phyloP scores from a whole-genome alignment of 495 filamentous ascomycete species.

The Parathielavia appendiculata region DNA sequence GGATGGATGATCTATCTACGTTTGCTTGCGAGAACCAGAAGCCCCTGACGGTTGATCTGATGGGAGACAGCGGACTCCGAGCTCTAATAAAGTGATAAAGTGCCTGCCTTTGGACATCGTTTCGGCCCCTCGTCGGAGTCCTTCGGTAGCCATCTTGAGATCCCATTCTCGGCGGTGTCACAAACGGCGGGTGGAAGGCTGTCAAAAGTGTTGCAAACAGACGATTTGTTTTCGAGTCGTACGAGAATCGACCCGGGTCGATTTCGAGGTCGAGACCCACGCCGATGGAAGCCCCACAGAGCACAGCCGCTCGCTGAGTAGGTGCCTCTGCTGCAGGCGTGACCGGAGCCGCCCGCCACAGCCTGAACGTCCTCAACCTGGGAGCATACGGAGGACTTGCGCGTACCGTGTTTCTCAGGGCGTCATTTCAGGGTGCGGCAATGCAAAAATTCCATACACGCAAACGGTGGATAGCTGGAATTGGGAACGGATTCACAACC shows the following conservation, averaged over 20 bases:
- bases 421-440: too few species aligned
- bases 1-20: too few species aligned
- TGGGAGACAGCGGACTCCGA: slow-evolving; percentile 5
- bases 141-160: slow-evolving; percentile 9
- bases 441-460: too few species aligned
- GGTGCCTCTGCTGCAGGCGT: background rate
- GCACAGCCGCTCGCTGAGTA: background rate
- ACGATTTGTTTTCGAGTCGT: slow-evolving; percentile 26
- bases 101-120: too few species aligned
- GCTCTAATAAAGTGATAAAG: slow-evolving; percentile 13
- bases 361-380: background rate
- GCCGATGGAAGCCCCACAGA: background rate
- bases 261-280: slow-evolving; percentile 14
- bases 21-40: slow-evolving; percentile 9
- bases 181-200: slow-evolving; percentile 10
- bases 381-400: too few species aligned
- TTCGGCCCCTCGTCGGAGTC: slow-evolving; percentile 2
- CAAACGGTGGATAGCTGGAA: too few species aligned
- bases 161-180: slow-evolving; percentile 12
- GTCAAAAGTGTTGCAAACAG: slow-evolving; percentile 16
- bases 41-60: background rate
- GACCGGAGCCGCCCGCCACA: slow-evolving; percentile 13
- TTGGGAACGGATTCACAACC: too few species aligned
- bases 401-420: too few species aligned
- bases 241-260: slow-evolving; percentile 22